A percentile compares a stretch with the other conserved stretches of the same genome.
These are phyloP conservation scores for Ganoderma leucocontextum DNA, from an alignment of 1,284 basidiomycete genomes.

Conservation along the genomic window DNA sequence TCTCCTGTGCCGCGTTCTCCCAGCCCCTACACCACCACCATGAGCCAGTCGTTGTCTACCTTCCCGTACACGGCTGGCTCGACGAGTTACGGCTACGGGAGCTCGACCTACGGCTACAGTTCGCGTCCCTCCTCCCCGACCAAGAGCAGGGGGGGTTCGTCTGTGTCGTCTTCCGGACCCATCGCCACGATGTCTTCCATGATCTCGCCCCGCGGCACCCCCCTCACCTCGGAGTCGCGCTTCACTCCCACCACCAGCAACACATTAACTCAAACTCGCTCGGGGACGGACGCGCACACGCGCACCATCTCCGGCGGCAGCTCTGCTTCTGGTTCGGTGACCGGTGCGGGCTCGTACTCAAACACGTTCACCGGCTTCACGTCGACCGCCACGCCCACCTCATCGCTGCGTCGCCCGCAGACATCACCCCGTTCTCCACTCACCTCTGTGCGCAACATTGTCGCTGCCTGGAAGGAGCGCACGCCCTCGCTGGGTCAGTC, in stretches of 20 bases:
- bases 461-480: conserved; percentile 81
- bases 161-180: conserved; percentile 39
- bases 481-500: conserved; percentile 52
- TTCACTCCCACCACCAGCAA: conserved; percentile 47
- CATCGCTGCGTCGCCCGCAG: conserved; percentile 60
- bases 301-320: conserved; percentile 21
- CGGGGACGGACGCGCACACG: conserved; percentile 36
- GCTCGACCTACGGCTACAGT: conserved; percentile 40
- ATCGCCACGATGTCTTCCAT: conserved; percentile 47
- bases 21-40: conserved; percentile 57
- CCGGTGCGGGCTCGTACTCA: conserved; percentile 37
- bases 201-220: conserved; percentile 45
- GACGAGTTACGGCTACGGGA: conserved; percentile 38
- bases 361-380: conserved; percentile 45
- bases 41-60: conserved; percentile 53
- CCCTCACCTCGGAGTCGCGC: conserved; percentile 45
- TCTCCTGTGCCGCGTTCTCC: conserved; percentile 49
- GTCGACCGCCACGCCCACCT: conserved; percentile 41
- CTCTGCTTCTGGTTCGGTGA: conserved; percentile 7
- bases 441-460: conserved; percentile 78
- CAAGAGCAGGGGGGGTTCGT: conserved; percentile 50
- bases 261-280: conserved; percentile 42
- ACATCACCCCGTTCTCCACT: conserved; percentile 72
- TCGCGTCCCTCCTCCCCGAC: conserved; percentile 57
- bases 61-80: conserved; percentile 37